Percentiles rank a stretch among this genome's conserved stretches.
Evolutionary conservation across 305 asterid genomes (phyloP).

Genomic region (Plantago lanceolata): DNA sequence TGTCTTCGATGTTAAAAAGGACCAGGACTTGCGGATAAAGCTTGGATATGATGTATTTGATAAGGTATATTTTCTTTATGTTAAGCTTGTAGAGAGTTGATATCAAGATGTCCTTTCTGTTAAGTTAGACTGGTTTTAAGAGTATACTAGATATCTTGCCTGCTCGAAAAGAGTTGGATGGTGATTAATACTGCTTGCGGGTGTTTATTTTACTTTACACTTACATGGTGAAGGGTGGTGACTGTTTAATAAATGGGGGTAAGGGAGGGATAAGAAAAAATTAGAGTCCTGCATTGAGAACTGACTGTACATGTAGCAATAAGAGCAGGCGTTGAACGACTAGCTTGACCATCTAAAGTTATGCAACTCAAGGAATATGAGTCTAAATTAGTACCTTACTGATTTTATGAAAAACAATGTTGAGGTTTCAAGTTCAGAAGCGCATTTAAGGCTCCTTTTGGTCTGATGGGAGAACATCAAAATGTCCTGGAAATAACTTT

Average conservation of each 20-base stretch:
- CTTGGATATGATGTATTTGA: slow-evolving; percentile 65
- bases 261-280: no score
- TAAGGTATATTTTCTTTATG: slow-evolving; percentile 43
- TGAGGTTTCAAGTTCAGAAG: no score
- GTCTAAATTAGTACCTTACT: neutral
- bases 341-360: neutral
- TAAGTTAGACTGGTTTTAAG: neutral
- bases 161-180: neutral
- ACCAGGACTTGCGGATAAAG: slow-evolving; percentile 76
- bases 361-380: neutral
- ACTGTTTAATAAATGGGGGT: no score
- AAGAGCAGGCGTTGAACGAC: neutral
- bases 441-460: no score
- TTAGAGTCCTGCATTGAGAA: neutral
- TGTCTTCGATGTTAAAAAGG: slow-evolving; percentile 53
- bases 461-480: no score
- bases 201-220: neutral
- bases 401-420: no score
- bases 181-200: neutral
- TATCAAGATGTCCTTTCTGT: no score
- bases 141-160: neutral
- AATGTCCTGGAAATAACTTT: no score
- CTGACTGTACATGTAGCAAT: neutral
- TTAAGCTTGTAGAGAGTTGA: slow-evolving; percentile 3
- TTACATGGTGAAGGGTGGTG: neutral